Base-by-base conservation (phyloP, 805 yeast species). In the Candida ipomoeae region DNA sequence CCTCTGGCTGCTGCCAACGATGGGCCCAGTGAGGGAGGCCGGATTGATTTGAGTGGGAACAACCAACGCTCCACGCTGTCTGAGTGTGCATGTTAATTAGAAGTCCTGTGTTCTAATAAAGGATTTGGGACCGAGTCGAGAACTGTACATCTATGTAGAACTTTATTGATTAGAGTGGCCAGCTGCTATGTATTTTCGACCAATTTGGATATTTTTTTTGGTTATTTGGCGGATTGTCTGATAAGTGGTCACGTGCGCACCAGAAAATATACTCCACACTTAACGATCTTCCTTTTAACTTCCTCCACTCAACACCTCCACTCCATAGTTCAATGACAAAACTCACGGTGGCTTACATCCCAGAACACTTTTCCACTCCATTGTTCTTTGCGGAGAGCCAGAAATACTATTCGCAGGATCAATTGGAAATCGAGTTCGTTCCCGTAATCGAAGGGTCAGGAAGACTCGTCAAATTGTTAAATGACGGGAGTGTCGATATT, bases 361-460 rank as follows among this genome's bases (percentile, higher is more conserved):
- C 97, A 2, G 97, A 90, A 67, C 97, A 91, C 64, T 91, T 89
- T 62, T 84, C 94, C 37, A 87, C 96, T 0, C 97, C 97, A 4
- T 71, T 90, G 55, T 82, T 82, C 53, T 81, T 89, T 61, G 96
- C 96, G 4, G 62, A 75, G 52, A 54, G 71, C 43, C 75, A 87
- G 44, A 84, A 84, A 0, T 84, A 65, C 60, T 87, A 79, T 62
- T 64, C 64, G 5, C 67, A 67, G 6, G 62, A 67, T 33, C 81
- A 80, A 2, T 57, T 89, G 6, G 75, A 77, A 2, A 78, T 87
- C 44, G 83, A 85, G 55, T 69, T 84, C 53, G 66, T 83, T 23
- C 86, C 89, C 2, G 91, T 78, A 51, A 86, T 89, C 15, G 87
- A 94, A 15, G 97, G 97, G 0, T 83, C 95, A 5, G 97, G 97